Evolutionary conservation across 257 asterid genomes (phyloP), one percentile per base, ranked within the genome.

Genomic region (Solanum sparsipilum): DNA sequence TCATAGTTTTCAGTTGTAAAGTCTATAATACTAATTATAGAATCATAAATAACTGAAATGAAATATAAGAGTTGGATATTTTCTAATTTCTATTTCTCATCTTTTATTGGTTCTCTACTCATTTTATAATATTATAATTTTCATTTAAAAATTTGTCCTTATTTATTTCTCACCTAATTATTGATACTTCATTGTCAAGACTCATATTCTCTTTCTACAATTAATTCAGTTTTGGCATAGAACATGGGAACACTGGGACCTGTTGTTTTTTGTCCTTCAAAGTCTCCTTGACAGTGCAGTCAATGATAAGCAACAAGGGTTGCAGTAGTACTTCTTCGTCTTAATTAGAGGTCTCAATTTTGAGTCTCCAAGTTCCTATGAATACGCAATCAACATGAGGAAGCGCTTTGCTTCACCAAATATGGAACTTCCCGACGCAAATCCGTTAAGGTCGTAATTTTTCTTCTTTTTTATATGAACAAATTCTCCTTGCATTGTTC

Each of bases 351-450:
- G 7, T 65, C 0, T 63, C 4, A 9, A 23, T 56, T 56, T 56
- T 56, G 67, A 63, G 6, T 65, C 2, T 2, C 0, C 11, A 0
- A 56, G 5, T 56, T 56, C 1, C 8, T 0, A 4, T 23, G 13
- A 0, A 23, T 56, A 56, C 4, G 0, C 0, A 20, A 56, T 56
- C 11, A 1, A 1, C 32, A 10, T n/a, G 0, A 63, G 16, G 15
- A n/a, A 65, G 72, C 3, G 10, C 32, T 65, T 65, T n/a, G 32
- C 32, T 0, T 58, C 2, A 16, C 3, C 16, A 7, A n/a, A 58
- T 58, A 6, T 58, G 68, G 1, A 0, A 60, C 70, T 60, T 23
- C 29, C 70, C 0, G 3, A 0, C 29, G 0, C 70, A 63, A 60
- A 23, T 58, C 27, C 2, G 27, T 0, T 58, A 56, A 7, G 38